Evolutionary conservation across 176 grass and related monocot species (phyloP).

Genomic region (Echinochloa phyllopogon): DNA sequence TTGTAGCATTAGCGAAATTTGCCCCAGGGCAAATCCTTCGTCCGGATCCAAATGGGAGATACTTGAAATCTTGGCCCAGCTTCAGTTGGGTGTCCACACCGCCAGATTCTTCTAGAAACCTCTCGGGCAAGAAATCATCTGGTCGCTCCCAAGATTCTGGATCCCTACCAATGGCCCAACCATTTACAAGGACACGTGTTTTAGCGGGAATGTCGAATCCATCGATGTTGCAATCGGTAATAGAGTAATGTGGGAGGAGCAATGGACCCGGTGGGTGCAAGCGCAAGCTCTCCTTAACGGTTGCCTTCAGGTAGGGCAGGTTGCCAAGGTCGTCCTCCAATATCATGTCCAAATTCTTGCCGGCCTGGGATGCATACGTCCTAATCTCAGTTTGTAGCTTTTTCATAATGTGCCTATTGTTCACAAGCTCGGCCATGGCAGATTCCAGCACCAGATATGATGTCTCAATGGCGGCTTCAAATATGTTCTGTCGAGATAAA

Average conservation of each 20-base stretch:
- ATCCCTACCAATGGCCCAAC: constrained; percentile 47
- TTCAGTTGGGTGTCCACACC: not conserved
- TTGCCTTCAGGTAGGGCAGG: constrained; percentile 41
- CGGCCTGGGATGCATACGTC: not conserved
- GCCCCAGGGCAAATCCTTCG: constrained; percentile 38
- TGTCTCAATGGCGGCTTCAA: constrained; percentile 12
- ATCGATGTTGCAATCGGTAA: constrained; percentile 26
- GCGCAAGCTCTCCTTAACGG: constrained; percentile 42
- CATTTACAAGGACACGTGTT: constrained; percentile 44
- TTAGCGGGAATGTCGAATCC: constrained; percentile 37
- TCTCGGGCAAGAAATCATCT: constrained; percentile 40
- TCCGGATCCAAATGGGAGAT: constrained; percentile 41
- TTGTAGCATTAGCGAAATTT: constrained; percentile 35
- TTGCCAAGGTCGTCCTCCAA: constrained; percentile 25
- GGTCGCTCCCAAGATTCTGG: constrained; percentile 34
- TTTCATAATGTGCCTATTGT: constrained; percentile 25
- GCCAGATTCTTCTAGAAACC: constrained; percentile 25
- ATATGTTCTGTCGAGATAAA: not conserved
- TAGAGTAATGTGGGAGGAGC: constrained; percentile 44
- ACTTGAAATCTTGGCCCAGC: constrained; percentile 33
- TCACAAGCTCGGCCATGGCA: constrained; percentile 42
- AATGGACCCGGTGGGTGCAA: constrained; percentile 50
- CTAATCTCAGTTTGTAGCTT: constrained; percentile 41
- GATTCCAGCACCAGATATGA: constrained; percentile 35
- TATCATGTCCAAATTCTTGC: not conserved